Conservation (phyloP, 345 rosid genomes). For the Pseudoturritis turrita region DNA sequence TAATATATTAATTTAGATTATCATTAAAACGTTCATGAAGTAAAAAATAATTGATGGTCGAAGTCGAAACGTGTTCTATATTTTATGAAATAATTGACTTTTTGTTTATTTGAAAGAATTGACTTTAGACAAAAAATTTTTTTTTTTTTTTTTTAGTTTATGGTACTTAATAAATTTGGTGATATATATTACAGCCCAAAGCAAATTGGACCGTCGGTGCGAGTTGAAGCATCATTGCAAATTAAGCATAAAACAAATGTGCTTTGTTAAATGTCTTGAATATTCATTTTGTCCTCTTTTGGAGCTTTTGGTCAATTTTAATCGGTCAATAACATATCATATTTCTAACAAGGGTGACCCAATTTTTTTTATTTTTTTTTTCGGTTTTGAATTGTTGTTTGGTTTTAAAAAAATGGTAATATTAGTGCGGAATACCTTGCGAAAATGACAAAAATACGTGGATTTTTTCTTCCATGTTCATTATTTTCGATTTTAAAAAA, state of each 20-base stretch:
- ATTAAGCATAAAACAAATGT: constrained; percentile 26
- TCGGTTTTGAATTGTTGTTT: neutral
- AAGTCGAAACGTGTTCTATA: constrained; percentile 20
- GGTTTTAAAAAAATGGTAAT: neutral
- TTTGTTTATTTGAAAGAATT: neutral
- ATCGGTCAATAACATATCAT: neutral
- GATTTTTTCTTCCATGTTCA: too few relatives aligned
- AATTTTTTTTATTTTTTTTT: neutral
- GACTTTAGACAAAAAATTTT: neutral
- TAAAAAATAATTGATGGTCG: constrained; percentile 15
- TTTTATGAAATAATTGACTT: constrained; percentile 9
- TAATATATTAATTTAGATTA: neutral
- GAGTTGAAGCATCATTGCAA: neutral
- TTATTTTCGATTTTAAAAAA: too few relatives aligned
- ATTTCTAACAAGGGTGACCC: neutral
- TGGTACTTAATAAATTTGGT: neutral
- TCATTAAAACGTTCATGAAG: neutral
- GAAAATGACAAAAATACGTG: too few relatives aligned
- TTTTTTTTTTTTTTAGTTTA: neutral
- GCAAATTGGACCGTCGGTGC: constrained; percentile 26
- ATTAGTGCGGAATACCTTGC: too few relatives aligned
- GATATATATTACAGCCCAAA: neutral
- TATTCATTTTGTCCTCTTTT: neutral
- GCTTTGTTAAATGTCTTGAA: neutral
- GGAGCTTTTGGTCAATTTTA: neutral